Evolutionary conservation across 2,329 filamentous ascomycete genomes (phyloP).

Genomic region (Cytospora paraplurivora): DNA sequence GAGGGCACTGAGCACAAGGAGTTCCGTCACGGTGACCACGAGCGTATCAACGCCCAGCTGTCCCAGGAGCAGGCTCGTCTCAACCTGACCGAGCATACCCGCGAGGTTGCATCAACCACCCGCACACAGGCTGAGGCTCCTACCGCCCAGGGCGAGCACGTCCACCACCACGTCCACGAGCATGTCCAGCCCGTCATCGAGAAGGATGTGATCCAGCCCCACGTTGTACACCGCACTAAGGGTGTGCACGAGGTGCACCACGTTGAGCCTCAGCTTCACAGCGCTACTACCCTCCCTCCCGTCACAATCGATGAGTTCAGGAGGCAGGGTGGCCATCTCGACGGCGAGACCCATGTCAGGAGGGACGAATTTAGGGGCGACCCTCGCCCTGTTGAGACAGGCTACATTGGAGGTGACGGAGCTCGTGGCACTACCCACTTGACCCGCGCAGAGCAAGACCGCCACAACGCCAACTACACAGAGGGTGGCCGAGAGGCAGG

Average conservation of each 20-base stretch:
- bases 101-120: conserved; percentile 26
- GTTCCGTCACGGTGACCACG: not conserved
- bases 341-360: conserved; percentile 54
- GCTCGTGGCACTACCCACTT: conserved; percentile 11
- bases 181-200: conserved; percentile 71
- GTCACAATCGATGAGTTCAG: conserved; percentile 67
- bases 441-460: conserved; percentile 1
- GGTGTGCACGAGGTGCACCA: conserved; percentile 75
- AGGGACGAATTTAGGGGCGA: conserved; percentile 65
- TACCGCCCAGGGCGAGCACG: conserved; percentile 60
- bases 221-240: conserved; percentile 70
- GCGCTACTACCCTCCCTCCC: conserved; percentile 62
- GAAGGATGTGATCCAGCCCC: conserved; percentile 68
- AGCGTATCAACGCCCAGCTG: not conserved
- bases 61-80: not conserved
- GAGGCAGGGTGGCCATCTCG: conserved; percentile 54
- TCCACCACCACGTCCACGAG: conserved; percentile 67
- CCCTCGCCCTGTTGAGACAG: conserved; percentile 45
- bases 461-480: not conserved
- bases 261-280: conserved; percentile 66
- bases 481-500: not conserved
- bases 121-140: conserved; percentile 43
- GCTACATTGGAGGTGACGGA: not conserved
- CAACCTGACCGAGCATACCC: conserved; percentile 47
- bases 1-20: not conserved